Evolutionary conservation across 2,329 filamentous ascomycete genomes (phyloP).

Genomic region (Aureobasidium sp.): DNA sequence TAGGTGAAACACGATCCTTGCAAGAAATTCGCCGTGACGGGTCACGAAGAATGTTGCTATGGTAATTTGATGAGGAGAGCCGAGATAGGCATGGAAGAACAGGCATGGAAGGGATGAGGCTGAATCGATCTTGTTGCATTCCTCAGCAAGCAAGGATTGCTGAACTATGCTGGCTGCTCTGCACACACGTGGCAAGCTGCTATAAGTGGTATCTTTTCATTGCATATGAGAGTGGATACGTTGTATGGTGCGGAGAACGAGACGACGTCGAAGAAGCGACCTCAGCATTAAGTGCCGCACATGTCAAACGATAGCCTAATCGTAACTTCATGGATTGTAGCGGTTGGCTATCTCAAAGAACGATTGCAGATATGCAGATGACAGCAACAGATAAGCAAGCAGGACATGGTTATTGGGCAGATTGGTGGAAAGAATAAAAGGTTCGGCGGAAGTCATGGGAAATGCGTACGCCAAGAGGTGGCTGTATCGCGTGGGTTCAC

Average conservation of each 20-base stretch:
- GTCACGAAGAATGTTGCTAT: background rate
- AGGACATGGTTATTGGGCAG: background rate
- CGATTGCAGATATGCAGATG: background rate
- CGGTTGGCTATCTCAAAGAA: background rate
- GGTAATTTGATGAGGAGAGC: background rate
- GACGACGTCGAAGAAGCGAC: background rate
- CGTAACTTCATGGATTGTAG: background rate
- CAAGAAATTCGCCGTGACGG: conserved; percentile 39
- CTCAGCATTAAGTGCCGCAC: background rate
- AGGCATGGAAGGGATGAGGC: background rate
- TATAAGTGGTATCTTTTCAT: background rate
- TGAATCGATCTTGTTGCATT: background rate
- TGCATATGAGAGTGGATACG: background rate
- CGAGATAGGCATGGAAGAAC: background rate
- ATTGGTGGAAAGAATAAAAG: background rate
- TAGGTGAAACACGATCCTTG: conserved; percentile 20
- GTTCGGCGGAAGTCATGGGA: background rate
- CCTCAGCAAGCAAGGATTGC: background rate
- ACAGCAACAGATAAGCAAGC: background rate
- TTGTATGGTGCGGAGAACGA: background rate
- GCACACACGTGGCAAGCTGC: background rate
- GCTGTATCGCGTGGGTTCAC: background rate
- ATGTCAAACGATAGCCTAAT: background rate
- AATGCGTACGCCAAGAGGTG: background rate
- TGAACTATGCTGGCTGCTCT: background rate